Evolutionary conservation across 2,329 filamentous ascomycete species (phyloP).

Genomic region (Bisporella sp.): DNA sequence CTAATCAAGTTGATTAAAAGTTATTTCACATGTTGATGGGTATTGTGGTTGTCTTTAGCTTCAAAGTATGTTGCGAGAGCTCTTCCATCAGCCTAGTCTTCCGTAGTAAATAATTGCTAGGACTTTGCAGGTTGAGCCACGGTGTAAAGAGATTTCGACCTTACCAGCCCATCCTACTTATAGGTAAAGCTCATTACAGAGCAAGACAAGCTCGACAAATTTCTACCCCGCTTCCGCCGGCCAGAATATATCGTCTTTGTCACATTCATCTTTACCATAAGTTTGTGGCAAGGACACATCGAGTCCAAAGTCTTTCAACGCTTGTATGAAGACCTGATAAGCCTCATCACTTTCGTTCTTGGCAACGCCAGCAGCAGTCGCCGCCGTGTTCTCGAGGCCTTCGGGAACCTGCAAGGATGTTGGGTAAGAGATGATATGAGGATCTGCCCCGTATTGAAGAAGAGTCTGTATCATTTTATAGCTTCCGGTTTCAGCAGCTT

Average conservation of each 20-base stretch:
- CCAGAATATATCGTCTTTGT: not conserved
- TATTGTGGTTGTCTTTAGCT: no score
- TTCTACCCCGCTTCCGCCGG: not conserved
- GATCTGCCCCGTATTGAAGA: slow-evolving; percentile 2
- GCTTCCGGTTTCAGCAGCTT: slow-evolving; percentile 1
- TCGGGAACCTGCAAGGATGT: not conserved
- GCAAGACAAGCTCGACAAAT: no score
- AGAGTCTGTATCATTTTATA: not conserved
- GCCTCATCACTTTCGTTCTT: not conserved
- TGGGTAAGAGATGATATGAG: not conserved
- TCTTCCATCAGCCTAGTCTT: no score
- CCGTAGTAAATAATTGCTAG: no score
- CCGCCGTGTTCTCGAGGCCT: not conserved
- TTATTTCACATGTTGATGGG: no score
- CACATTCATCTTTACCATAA: not conserved
- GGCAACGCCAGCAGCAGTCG: not conserved
- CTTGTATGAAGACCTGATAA: not conserved
- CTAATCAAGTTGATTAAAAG: no score
- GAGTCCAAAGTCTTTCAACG: not conserved
- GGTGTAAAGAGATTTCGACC: no score
- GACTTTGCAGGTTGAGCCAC: no score
- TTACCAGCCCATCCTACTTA: no score
- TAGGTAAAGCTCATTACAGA: no score
- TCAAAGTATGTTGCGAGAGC: no score
- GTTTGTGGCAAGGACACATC: not conserved